Evolutionary conservation across 441 rosid genomes (phyloP), one percentile per base, ranked within the genome.

Genomic region (Brassica hybrid): DNA sequence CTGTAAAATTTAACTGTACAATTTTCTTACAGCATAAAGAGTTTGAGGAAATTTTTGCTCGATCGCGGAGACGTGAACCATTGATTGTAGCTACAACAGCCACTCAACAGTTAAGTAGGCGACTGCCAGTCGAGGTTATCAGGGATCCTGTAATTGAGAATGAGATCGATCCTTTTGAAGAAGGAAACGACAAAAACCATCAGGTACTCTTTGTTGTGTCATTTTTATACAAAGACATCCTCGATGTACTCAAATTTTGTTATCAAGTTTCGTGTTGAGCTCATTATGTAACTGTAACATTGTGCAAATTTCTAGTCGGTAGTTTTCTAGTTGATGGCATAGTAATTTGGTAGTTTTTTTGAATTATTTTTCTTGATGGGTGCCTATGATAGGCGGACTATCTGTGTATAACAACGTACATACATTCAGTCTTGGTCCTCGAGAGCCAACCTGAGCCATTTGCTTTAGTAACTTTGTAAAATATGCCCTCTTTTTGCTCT

Each of bases 31-130:
- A 94, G 99, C 99, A 96, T 78, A 94, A 91, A 84, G 99, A 96
- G 76, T 96, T 96, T 79, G 98, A 91, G 84, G 99, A 96, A 86
- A 91, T 96, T 80, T 89, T 94, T 81, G 91, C 91, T 72, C 92
- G 90, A 60, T 86, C 90, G 76, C 86, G 85, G 75, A 89, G 86
- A 83, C 93, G 92, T 74, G 97, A 94, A 74, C 99, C 99, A 23
- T 79, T 94, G 76, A 94, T 96, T 81, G 81, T 84, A 72, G 98
- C 92, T 36, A 89, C 90, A 81, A 81, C 95, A 7, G 92, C 96
- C 76, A 89, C 96, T 11, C 98, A 91, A 77, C 89, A 90, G 67
- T 89, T 94, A 83, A 89, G 89, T 82, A 88, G 85, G 75, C 90
- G 85, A 58, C 85, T 85, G 79, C 97, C 98, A 7, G 92, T 90